Conservation (phyloP, 2,329 filamentous ascomycete species). For the Fusarium circinatum region DNA sequence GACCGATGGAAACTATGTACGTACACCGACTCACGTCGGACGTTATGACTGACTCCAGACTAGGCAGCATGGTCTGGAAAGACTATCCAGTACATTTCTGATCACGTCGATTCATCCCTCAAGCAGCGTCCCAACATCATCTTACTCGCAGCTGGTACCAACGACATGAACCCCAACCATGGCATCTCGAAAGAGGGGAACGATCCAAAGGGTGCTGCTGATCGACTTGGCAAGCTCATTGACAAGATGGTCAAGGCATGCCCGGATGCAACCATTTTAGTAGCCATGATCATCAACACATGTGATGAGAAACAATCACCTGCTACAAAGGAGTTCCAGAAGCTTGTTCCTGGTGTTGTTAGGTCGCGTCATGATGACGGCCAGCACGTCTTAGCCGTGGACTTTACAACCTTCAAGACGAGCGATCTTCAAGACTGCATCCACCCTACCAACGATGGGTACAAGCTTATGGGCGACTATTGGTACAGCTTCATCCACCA, state of each 20-base stretch:
- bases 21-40: not conserved
- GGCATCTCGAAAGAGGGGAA: conserved; percentile 22
- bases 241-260: conserved; percentile 22
- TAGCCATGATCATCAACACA: conserved; percentile 19
- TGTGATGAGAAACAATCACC: not conserved
- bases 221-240: conserved; percentile 6
- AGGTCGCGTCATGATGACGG: conserved; percentile 1
- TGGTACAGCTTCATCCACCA: conserved; percentile 41
- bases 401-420: conserved; percentile 19
- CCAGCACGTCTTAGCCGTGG: conserved; percentile 16
- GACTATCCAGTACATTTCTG: conserved; percentile 21
- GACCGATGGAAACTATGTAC: conserved; percentile 2
- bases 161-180: conserved; percentile 19
- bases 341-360: not conserved
- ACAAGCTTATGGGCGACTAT: conserved; percentile 30
- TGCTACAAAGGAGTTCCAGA: not conserved
- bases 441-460: conserved; percentile 35
- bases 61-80: conserved; percentile 26
- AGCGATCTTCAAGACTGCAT: conserved; percentile 32
- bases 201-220: conserved; percentile 1
- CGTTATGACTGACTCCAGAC: not conserved
- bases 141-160: conserved; percentile 11
- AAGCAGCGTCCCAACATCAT: conserved; percentile 20
- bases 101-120: conserved; percentile 5
- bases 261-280: conserved; percentile 17